Conservation (phyloP, 441 rosid species). For the Populus trichocarpa region DNA sequence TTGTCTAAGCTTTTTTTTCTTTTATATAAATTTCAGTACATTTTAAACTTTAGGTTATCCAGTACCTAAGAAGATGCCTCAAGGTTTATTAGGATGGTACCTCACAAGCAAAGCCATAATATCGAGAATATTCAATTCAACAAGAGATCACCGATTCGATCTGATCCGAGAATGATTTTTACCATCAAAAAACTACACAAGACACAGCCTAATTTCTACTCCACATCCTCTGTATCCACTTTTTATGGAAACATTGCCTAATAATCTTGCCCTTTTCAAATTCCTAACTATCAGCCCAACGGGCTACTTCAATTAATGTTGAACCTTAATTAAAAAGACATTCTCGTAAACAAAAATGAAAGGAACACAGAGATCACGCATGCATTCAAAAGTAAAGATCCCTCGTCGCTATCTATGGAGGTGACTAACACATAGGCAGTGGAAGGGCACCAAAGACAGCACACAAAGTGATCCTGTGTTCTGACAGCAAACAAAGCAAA, state of each 20-base stretch:
- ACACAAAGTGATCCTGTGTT: too few relatives aligned
- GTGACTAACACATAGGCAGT: conserved; percentile 15
- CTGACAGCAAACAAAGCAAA: conserved; percentile 26
- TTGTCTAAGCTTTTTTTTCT: background rate
- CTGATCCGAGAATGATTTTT: background rate
- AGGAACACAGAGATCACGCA: background rate
- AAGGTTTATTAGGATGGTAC: background rate
- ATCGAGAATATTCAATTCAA: too few relatives aligned
- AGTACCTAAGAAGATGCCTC: too few relatives aligned
- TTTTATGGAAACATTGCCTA: background rate
- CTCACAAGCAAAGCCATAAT: background rate
- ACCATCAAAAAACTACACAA: background rate
- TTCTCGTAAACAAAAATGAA: conserved; percentile 2
- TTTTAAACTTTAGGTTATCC: too few relatives aligned
- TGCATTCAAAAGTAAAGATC: conserved; percentile 5
- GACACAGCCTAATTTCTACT: background rate
- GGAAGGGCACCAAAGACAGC: conserved; percentile 17
- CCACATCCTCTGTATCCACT: background rate
- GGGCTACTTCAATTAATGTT: background rate
- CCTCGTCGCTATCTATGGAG: conserved; percentile 1
- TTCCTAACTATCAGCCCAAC: background rate
- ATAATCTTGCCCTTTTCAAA: background rate
- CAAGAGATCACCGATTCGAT: too few relatives aligned
- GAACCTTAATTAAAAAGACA: background rate
- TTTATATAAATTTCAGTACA: too few relatives aligned